Base-by-base conservation (phyloP, 2,329 filamentous ascomycete species). In the Fonsecaea monophora region DNA sequence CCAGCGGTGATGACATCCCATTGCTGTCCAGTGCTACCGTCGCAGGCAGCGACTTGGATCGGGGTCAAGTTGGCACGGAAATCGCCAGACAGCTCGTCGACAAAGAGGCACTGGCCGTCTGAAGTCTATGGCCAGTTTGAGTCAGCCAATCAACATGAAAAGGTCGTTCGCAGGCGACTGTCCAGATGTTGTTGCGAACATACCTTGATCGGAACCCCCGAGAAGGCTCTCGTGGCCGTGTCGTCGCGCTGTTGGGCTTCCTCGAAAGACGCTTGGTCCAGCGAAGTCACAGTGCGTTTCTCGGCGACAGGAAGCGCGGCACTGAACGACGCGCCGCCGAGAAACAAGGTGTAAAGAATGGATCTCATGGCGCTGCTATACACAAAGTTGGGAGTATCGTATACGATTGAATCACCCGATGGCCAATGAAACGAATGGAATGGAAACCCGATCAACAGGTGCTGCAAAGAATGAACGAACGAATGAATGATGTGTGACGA, bases 51-150 rank as follows among this genome's bases (percentile, higher is more conserved):
- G 9, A 85, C 71, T 25, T 78, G 77, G 8, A 86, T 74, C 1
- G 84, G 84, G 59, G 85, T 84, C 55, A 86, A 76, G 70, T 86
- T 86, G 74, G 83, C 77, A 5, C 84, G 82, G 74, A 85, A 86
- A 70, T 86, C 84, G 40, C 84, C 84, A 0, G 82, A 83, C 1
- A 82, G 82, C 0, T 82, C 81, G 70, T 86, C 82, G 53, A 85
- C 74, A 38, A 80, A 84, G n/a, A 86, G 77, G 65, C 84, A 86
- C 60, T 82, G 78, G 32, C 83, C 83, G 67, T 83, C 80, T 10
- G 82, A 75, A 0, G 83, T 80, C 78, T 81, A 25, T 25, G 25
- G 25, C 25, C 25, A 25, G 25, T 2, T 2, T 30, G 7, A 13
- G 4, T 30, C 7, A 21, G 50, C 37, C 3, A 7, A 42, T 53